Evolutionary conservation across 179 eudicot genomes (phyloP).

Genomic region (Beta macrorhiza): DNA sequence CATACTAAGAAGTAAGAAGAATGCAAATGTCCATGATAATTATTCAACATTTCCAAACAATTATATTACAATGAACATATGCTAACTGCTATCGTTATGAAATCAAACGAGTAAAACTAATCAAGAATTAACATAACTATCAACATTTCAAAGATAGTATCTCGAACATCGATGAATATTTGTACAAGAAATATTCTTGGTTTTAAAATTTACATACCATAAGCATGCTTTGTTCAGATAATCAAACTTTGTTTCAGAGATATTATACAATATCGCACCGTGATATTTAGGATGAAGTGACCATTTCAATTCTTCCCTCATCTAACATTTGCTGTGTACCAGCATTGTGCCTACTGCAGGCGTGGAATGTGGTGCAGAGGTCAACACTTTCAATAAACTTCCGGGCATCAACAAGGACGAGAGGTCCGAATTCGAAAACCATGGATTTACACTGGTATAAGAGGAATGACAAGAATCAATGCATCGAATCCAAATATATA

Average conservation of each 20-base stretch:
- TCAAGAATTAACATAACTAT: not conserved
- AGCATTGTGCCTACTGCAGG: slow-evolving; percentile 39
- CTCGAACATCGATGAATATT: not conserved
- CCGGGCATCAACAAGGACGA: slow-evolving; percentile 59
- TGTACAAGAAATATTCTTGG: too few species aligned
- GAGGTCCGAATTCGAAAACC: slow-evolving; percentile 75
- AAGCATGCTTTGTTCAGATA: not conserved
- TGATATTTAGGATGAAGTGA: slow-evolving; percentile 46
- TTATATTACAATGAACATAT: not conserved
- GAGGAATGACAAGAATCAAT: too few species aligned
- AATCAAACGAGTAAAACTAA: not conserved
- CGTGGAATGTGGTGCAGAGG: slow-evolving; percentile 66
- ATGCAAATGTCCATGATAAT: not conserved
- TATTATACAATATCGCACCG: not conserved
- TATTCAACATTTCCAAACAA: not conserved
- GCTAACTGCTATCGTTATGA: not conserved
- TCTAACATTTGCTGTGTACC: slow-evolving; percentile 16
- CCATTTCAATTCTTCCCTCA: slow-evolving; percentile 37
- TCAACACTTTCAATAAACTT: slow-evolving; percentile 57
- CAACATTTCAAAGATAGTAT: not conserved
- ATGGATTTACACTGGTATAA: slow-evolving; percentile 65
- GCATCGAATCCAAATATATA: too few species aligned
- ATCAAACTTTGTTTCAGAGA: slow-evolving; percentile 12
- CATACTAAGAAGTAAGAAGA: not conserved
- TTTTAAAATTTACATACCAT: not conserved